These are phyloP conservation scores for Kwoniella botswanensis DNA, from an alignment of 768 basidiomycete genomes.

Conservation along the genomic window DNA sequence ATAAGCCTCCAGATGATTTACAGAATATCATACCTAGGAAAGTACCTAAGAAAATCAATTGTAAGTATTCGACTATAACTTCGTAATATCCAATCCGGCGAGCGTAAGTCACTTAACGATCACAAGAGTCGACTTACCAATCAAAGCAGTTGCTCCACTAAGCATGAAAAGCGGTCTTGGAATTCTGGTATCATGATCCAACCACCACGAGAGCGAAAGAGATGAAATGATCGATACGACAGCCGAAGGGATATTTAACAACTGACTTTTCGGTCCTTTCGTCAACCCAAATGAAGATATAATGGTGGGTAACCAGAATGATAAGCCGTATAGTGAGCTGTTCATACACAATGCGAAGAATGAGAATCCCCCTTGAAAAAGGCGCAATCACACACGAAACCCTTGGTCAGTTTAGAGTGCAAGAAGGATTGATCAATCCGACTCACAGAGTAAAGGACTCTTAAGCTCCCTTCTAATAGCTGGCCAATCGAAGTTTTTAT, in stretches of 20 bases:
- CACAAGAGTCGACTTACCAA: constrained; percentile 5
- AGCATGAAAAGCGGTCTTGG: constrained; percentile 33
- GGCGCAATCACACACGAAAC: background rate
- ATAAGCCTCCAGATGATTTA: constrained; percentile 27
- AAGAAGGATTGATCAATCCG: background rate
- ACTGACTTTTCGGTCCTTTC: constrained; percentile 18
- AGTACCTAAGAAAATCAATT: background rate
- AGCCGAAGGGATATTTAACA: constrained; percentile 42
- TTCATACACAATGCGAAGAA: constrained; percentile 15
- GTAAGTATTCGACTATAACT: too few species aligned
- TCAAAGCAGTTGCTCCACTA: constrained; percentile 6
- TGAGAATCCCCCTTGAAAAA: constrained; percentile 19
- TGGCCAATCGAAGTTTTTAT: constrained; percentile 28
- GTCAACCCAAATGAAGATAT: constrained; percentile 38
- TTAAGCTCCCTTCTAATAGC: constrained; percentile 26
- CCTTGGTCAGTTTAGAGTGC: background rate
- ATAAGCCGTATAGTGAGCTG: constrained; percentile 24
- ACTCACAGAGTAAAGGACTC: constrained; percentile 30
- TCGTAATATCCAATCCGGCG: too few species aligned
- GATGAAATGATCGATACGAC: constrained; percentile 31
- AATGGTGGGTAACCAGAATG: constrained; percentile 45
- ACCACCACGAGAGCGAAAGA: constrained; percentile 24
- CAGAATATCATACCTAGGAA: constrained; percentile 39
- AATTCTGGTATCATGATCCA: constrained; percentile 26
- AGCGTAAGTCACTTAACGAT: too few species aligned